Evolutionary conservation across 192 early-diverging fungal species (phyloP), one percentile per base, ranked within the genome.

Genomic region (Backusella liffmaniae): DNA sequence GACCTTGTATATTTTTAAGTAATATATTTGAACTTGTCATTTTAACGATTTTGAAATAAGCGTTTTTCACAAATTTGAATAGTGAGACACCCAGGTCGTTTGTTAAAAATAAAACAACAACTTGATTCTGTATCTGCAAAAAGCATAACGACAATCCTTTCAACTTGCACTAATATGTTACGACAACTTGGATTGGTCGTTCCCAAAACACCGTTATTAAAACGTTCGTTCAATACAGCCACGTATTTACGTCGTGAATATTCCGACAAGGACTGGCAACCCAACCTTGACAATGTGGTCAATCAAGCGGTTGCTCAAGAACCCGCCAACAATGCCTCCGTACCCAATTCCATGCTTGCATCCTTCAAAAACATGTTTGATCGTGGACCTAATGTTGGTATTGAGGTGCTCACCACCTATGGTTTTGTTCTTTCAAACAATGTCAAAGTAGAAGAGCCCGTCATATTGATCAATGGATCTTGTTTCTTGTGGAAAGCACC

Each of bases 401-500:
- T 88, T 41, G 82, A 82, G 59, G 72, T 76, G 2, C 82, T 88
- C 29, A 90, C 84, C 36, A 86, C 86, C 66, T 69, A 87, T 72
- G 89, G 89, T 0, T 88, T 90, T 73, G 84, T 90, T 2, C 79
- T 86, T 15, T 84, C 84, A 7, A 84, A 86, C 42, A 81, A 82
- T 23, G 78, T 88, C 26, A 72, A 80, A 7, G 56, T 88, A 2
- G 80, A 83, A 13, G 82, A 88, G 3, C 86, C 87, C 10, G 66
- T 90, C 4, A 82, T 90, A 4, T 77, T 86, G 65, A 73, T 90
- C 10, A 88, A 87, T 67, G 87, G 87, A 9, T 78, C 85, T 10
- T 74, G 84, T 21, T 88, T 90, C 65, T 71, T 88, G n/a, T 90
- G 89, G 89, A 81, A 88, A 71, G 84, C 85, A n/a, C 83, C 85